Percentiles rank a stretch among this genome's conserved stretches.
Conservation (phyloP, 352 stramenopile genomes). For the Globisporangium paroecandrum region DNA sequence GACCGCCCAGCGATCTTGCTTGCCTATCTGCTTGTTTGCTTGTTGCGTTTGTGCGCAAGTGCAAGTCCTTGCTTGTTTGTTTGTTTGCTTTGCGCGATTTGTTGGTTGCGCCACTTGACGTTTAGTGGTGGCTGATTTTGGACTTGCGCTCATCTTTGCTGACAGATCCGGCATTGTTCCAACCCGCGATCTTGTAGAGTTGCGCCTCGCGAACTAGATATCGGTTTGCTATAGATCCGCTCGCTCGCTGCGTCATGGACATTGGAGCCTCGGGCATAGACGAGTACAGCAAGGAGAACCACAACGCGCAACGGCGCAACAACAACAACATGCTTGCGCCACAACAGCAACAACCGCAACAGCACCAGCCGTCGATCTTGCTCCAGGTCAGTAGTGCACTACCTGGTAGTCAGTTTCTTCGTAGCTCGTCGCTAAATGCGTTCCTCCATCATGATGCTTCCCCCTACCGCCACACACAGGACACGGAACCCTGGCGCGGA, state of each 20-base stretch:
- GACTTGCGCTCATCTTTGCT: not conserved
- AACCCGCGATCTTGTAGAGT: conserved; percentile 12
- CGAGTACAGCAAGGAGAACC: conserved; percentile 28
- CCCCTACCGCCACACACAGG: conserved; percentile 26
- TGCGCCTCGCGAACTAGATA: not conserved
- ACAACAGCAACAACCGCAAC: conserved; percentile 13
- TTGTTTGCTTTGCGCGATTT: not conserved
- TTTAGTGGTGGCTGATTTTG: not conserved
- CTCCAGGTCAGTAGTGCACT: conserved; percentile 16
- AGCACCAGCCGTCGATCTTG: not conserved
- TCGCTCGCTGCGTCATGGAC: conserved; percentile 20
- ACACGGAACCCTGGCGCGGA: conserved; percentile 62
- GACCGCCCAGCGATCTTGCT: not conserved
- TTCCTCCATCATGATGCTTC: conserved; percentile 15
- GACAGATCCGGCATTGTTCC: not conserved
- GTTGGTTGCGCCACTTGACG: not conserved
- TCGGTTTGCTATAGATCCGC: conserved; percentile 1
- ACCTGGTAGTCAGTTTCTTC: conserved; percentile 2
- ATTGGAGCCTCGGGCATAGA: conserved; percentile 7
- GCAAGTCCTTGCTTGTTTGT: not conserved
- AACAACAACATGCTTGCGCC: conserved; percentile 13
- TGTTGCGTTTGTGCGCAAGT: not conserved
- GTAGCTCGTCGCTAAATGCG: conserved; percentile 21
- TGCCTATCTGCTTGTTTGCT: not conserved
- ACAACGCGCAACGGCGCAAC: conserved; percentile 14